A percentile compares a stretch with the other conserved stretches of the same genome.
phyloP scores from a whole-genome alignment of 345 rosid species.

The Acer campestre region DNA sequence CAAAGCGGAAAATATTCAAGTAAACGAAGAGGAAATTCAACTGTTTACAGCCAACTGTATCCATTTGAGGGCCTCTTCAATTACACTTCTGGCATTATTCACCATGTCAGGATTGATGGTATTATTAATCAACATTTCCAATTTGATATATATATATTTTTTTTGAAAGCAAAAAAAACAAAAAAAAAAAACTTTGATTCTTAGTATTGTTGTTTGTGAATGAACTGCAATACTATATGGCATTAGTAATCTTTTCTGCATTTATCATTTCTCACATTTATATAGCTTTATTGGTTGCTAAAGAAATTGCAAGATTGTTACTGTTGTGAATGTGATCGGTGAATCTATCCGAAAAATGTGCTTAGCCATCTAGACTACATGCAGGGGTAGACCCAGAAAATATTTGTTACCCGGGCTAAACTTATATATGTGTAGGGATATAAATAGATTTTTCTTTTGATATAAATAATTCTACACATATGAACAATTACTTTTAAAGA shows the following conservation, averaged over 20 bases:
- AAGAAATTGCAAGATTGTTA: neutral
- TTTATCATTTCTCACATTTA: neutral
- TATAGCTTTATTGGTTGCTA: neutral
- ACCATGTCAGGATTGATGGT: conserved; percentile 79
- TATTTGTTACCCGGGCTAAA: no score
- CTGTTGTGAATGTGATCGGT: neutral
- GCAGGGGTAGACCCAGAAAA: no score
- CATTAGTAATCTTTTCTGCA: neutral
- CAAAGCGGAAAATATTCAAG: conserved; percentile 45
- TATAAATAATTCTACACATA: no score
- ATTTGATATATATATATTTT: neutral
- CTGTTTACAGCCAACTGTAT: conserved; percentile 75
- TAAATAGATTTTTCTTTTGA: no score
- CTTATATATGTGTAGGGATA: no score
- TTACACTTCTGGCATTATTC: conserved; percentile 84
- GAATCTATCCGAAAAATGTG: neutral
- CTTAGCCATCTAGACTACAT: neutral
- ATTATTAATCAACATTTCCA: conserved; percentile 7
- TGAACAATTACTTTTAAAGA: no score
- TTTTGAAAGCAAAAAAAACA: no score
- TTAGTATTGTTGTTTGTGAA: neutral
- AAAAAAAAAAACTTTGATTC: no score
- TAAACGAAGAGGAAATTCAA: conserved; percentile 49
- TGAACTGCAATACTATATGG: no score
- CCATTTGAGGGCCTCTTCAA: conserved; percentile 79